Evolutionary conservation across 140 eudicot genomes (phyloP).

Genomic region (Eryngium alpinum): DNA sequence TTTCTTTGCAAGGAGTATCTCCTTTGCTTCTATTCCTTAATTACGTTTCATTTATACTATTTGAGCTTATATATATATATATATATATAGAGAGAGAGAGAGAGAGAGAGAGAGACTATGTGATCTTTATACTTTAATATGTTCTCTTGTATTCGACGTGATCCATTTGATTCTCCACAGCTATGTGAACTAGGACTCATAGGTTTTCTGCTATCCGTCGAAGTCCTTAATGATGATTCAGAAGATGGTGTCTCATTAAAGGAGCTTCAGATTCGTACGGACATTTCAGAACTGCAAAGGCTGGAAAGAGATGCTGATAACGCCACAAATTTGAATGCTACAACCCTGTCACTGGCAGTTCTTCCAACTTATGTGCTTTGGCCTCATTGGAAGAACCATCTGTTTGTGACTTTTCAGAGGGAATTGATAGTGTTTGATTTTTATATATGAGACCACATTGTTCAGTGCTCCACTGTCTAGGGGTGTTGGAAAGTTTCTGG

Average conservation of each 20-base stretch:
- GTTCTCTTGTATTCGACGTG: constrained; percentile 68
- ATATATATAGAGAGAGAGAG: too few species aligned
- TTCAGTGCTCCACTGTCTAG: constrained; percentile 48
- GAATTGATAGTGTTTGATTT: constrained; percentile 84
- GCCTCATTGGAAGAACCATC: constrained; percentile 72
- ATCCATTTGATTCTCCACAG: constrained; percentile 81
- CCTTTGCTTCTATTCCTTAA: too few species aligned
- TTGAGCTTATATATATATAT: too few species aligned
- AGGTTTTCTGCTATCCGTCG: constrained; percentile 60
- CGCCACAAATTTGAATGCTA: constrained; percentile 16
- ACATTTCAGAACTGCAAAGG: constrained; percentile 51
- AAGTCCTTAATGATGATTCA: constrained; percentile 38
- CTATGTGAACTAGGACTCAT: constrained; percentile 57
- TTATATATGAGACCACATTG: constrained; percentile 58
- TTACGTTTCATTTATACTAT: too few species aligned
- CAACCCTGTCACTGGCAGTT: constrained; percentile 52
- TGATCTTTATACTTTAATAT: too few species aligned
- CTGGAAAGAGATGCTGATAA: constrained; percentile 53
- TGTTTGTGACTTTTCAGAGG: constrained; percentile 75
- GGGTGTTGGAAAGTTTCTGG: constrained; percentile 80
- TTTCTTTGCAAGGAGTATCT: too few species aligned
- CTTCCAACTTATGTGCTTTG: constrained; percentile 77
- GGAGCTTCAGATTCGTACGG: constrained; percentile 55
- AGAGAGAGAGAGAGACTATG: too few species aligned
- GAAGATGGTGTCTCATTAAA: constrained; percentile 58